phyloP scores from a whole-genome alignment of 2,329 filamentous ascomycete genomes.

The Chrysoporthe deuterocubensis region DNA sequence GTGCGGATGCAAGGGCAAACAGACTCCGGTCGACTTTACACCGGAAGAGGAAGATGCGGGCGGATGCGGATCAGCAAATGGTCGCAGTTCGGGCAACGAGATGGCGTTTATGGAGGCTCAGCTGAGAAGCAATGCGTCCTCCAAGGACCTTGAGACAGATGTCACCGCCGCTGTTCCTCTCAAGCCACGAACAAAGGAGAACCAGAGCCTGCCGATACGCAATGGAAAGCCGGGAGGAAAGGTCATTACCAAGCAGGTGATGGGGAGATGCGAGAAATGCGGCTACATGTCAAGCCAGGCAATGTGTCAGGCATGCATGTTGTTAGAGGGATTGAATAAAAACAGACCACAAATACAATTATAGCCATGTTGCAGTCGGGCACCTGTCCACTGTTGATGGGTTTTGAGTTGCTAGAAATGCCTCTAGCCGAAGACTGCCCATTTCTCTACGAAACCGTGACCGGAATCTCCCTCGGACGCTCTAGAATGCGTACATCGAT shows the following conservation, averaged over 20 bases:
- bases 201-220: constrained; percentile 34
- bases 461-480: constrained; percentile 9
- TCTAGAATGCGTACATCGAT: background rate
- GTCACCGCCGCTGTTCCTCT: constrained; percentile 54
- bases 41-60: constrained; percentile 64
- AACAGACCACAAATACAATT: constrained; percentile 63
- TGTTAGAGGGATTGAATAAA: constrained; percentile 91
- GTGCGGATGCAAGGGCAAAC: constrained; percentile 52
- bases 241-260: constrained; percentile 61
- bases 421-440: background rate
- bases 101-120: constrained; percentile 82
- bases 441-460: background rate
- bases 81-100: constrained; percentile 70
- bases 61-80: constrained; percentile 76
- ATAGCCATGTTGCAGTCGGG: constrained; percentile 37
- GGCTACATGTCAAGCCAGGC: constrained; percentile 95
- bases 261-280: constrained; percentile 84
- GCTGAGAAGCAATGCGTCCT: constrained; percentile 66
- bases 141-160: constrained; percentile 67
- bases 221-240: constrained; percentile 27
- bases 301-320: constrained; percentile 89
- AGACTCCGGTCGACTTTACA: constrained; percentile 37
- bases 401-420: background rate
- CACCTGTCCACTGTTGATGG: constrained; percentile 10
- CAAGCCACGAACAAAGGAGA: constrained; percentile 35